Evolutionary conservation across 1,284 basidiomycete genomes (phyloP), one percentile per base, ranked within the genome.

Genomic region (Cryptococcus hybrid): DNA sequence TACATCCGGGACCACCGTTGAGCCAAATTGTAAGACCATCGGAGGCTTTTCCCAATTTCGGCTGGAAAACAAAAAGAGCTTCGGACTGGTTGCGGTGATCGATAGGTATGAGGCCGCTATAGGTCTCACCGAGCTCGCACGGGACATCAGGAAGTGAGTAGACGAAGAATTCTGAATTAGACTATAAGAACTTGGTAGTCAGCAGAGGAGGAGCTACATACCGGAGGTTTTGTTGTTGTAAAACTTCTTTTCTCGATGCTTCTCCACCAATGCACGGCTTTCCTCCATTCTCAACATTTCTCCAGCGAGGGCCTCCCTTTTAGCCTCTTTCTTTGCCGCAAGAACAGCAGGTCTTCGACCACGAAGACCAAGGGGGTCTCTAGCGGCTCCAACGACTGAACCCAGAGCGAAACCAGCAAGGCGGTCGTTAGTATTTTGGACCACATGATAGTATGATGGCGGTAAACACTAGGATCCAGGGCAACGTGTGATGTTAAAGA

Each of bases 1-100:
- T 88, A 68, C 90, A 92, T 0, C 64, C 64, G 0, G 64, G 64
- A 5, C 64, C 61, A 13, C 62, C 58, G 52, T 65, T 61, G 24
- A 68, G 53, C 63, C 60, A 61, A 55, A 71, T 66, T 30, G 67
- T 67, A 30, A 71, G 51, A 52, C 69, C 67, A 54, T 68, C 58
- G 40, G 69, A 59, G 7, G 62, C 60, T n/a, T 58, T 58, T 11
- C 64, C 64, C 36, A 55, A 44, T 15, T 47, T 56, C 39, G 64
- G 64, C 49, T 57, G 54, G 54, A 66, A 54, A 59, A 64, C 59
- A 49, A 66, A 66, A 66, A 58, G 46, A 55, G 43, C 59, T 43
- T 57, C 55, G 15, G 57, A 57, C 15, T 45, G 45, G 57, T 64
- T 61, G 50, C 52, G 24, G 36, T 30, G 7, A 52, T 64, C 52